These are phyloP conservation scores for Chrysanthemum lavandulifolium DNA, from an alignment of 129 eudicot species.

Conservation along the genomic window DNA sequence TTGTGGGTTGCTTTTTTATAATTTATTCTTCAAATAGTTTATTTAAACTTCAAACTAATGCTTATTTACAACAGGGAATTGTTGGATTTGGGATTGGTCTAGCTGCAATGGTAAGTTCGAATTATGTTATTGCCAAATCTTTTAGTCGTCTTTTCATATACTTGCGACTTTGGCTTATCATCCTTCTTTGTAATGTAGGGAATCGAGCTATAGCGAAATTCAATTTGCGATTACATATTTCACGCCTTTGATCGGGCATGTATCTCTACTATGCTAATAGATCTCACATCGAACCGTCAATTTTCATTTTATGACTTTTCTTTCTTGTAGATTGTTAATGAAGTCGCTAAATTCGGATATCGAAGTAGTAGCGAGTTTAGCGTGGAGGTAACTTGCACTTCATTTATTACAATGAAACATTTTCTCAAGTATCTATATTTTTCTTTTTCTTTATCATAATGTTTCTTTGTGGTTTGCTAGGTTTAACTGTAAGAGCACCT, in stretches of 20 bases:
- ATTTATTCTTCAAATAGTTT: background rate
- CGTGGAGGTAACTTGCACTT: slow-evolving; percentile 75
- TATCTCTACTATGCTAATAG: background rate
- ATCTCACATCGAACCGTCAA: slow-evolving; percentile 10
- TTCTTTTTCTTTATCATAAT: background rate
- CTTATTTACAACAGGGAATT: slow-evolving; percentile 68
- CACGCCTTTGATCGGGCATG: slow-evolving; percentile 97
- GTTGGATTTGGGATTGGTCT: slow-evolving; percentile 96
- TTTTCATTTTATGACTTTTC: slow-evolving; percentile 13
- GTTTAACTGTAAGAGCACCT: slow-evolving; percentile 92
- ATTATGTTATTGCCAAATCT: background rate
- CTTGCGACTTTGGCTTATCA: background rate
- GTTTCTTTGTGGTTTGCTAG: slow-evolving; percentile 21
- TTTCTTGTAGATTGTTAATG: slow-evolving; percentile 79
- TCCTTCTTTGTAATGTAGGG: slow-evolving; percentile 42
- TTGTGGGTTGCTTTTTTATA: background rate
- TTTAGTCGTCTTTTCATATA: background rate
- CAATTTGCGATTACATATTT: slow-evolving; percentile 96
- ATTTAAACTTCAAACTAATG: slow-evolving; percentile 18
- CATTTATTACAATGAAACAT: background rate
- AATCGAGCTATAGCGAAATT: slow-evolving; percentile 94
- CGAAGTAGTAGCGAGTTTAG: slow-evolving; percentile 94
- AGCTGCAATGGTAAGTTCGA: slow-evolving; percentile 73
- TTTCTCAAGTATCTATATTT: background rate
- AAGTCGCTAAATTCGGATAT: slow-evolving; percentile 96